These are phyloP conservation scores for Leccinellum luteum DNA, from an alignment of 768 basidiomycete species.

Conservation along the genomic window DNA sequence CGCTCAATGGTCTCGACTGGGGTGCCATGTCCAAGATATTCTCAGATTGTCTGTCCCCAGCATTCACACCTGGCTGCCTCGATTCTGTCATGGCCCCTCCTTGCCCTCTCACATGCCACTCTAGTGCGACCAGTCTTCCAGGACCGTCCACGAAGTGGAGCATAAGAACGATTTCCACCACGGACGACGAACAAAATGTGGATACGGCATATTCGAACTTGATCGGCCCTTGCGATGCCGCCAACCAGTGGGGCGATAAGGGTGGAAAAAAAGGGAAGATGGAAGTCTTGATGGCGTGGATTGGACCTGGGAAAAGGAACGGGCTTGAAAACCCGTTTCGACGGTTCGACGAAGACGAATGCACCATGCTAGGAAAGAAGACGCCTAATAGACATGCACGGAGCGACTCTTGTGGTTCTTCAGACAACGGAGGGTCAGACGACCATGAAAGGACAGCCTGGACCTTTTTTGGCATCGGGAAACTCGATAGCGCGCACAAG, in stretches of 20 bases:
- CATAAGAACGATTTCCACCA: neutral
- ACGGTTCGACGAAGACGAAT: slow-evolving; percentile 14
- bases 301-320: slow-evolving; percentile 37
- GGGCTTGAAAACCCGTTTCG: slow-evolving; percentile 34
- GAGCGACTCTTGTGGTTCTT: slow-evolving; percentile 43
- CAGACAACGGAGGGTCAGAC: slow-evolving; percentile 41
- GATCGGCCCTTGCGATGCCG: slow-evolving; percentile 53
- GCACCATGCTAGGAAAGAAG: neutral
- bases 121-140: slow-evolving; percentile 15
- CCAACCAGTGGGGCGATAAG: slow-evolving; percentile 54
- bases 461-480: slow-evolving; percentile 46
- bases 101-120: slow-evolving; percentile 18
- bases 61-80: slow-evolving; percentile 5
- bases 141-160: slow-evolving; percentile 17
- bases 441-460: slow-evolving; percentile 59
- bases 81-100: slow-evolving; percentile 22
- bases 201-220: slow-evolving; percentile 65
- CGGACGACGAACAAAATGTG: slow-evolving; percentile 26
- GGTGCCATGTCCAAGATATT: slow-evolving; percentile 70
- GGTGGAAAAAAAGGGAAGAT: slow-evolving; percentile 44
- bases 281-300: slow-evolving; percentile 41
- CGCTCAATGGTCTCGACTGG: slow-evolving; percentile 64
- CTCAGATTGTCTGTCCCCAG: slow-evolving; percentile 44
- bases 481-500: slow-evolving; percentile 17
- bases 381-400: slow-evolving; percentile 10